Conservation (phyloP, 2,329 filamentous ascomycete genomes). For the Aspergillus novoparasiticus region DNA sequence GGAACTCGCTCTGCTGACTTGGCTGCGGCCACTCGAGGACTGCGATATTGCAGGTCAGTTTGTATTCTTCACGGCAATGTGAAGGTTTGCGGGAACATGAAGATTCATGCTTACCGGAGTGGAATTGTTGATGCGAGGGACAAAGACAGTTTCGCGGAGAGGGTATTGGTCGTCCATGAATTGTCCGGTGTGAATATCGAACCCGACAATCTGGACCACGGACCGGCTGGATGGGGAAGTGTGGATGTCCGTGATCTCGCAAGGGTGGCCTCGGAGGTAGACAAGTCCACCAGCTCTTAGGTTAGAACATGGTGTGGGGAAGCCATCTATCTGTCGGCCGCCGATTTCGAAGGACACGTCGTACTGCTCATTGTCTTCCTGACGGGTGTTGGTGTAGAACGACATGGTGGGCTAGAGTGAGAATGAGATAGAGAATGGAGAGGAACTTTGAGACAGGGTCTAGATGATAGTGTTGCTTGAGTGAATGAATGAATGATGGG, state of each 20-base stretch:
- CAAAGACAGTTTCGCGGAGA: neutral
- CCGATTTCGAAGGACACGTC: neutral
- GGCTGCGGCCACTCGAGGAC: neutral
- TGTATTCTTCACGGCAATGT: neutral
- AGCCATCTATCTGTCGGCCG: neutral
- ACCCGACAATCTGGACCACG: neutral
- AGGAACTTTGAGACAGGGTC: neutral
- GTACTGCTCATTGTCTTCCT: neutral
- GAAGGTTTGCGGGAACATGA: rapidly evolving
- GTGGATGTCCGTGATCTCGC: neutral
- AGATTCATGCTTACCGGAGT: neutral
- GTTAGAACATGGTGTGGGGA: neutral
- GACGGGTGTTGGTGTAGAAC: neutral
- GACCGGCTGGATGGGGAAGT: neutral
- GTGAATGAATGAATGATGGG: neutral
- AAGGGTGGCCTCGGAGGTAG: neutral
- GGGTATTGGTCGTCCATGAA: neutral
- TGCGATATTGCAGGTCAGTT: neutral
- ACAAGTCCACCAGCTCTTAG: neutral
- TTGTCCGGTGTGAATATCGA: neutral
- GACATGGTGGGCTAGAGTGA: neutral
- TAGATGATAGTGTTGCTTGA: neutral
- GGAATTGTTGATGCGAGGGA: neutral
- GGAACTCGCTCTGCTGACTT: neutral
- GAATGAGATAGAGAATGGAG: neutral